Evolutionary conservation across 2,329 filamentous ascomycete species (phyloP), one percentile per base, ranked within the genome.

Genomic region (Aspergillus floridensis): DNA sequence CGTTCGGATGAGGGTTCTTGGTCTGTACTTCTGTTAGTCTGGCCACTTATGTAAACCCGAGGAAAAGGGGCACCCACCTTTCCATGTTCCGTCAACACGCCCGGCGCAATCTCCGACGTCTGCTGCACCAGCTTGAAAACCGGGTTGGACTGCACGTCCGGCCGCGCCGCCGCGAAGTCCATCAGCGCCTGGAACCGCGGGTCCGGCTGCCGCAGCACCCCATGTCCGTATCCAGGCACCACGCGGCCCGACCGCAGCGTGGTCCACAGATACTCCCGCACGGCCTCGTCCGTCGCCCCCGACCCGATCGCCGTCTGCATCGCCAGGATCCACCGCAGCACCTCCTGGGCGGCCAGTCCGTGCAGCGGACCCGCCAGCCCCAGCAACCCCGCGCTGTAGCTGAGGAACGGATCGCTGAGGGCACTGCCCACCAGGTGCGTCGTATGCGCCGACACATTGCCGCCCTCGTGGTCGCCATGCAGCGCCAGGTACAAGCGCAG

Each of bases 1-100:
- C 95, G 75, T 99, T 99, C 65, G 95, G 95, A 79, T 93, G 96
- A 2, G 95, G 92, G 81, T 96, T 96, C 84, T 96, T 96, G 67
- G 92, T 96, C 88, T 84, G 56, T n/a, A n/a, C n/a, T n/a, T n/a
- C n/a, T n/a, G n/a, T n/a, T n/a, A n/a, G n/a, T n/a, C n/a, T n/a
- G n/a, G n/a, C n/a, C n/a, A n/a, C n/a, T n/a, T n/a, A n/a, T n/a
- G n/a, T n/a, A n/a, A n/a, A n/a, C n/a, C n/a, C n/a, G n/a, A 55
- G 50, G 49, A 48, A 8, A 7, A 29, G 7, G 2, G 26, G 7
- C 2, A 68, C 38, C 16, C 72, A 84, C 82, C 81, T 97, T 98
- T 77, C 95, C 95, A 74, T 99, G 95, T 81, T 97, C 88, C 70
- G 87, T 95, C 69, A 99, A 83, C 21, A 99, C 95, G 55, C 86